A percentile compares a stretch with the other conserved stretches of the same genome.
These are phyloP conservation scores for Phanerochaete carnosa DNA, from an alignment of 768 basidiomycete genomes.

Conservation along the genomic window DNA sequence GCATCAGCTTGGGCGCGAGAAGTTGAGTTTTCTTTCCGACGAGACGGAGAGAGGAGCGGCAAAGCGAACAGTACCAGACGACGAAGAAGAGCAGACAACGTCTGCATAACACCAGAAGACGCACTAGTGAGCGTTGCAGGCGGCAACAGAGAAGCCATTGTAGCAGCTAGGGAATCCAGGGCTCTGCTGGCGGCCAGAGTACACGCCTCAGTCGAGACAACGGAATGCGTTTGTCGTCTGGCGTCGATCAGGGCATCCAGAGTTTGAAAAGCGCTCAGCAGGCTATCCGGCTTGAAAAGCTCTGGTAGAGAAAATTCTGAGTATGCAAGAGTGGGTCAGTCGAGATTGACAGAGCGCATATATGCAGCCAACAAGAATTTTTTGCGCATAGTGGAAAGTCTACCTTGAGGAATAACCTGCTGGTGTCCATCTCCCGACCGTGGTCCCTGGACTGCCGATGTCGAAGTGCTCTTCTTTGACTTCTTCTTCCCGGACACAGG, in stretches of 20 bases:
- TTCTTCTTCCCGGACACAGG: constrained; percentile 1
- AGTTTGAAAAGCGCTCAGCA: background rate
- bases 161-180: background rate
- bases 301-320: background rate
- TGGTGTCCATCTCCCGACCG: background rate
- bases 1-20: background rate
- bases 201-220: background rate
- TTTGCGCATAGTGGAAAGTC: background rate
- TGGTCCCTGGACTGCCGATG: background rate
- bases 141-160: background rate
- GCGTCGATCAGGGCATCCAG: constrained; percentile 2
- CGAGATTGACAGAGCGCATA: background rate
- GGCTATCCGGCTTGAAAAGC: background rate
- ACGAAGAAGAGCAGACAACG: background rate
- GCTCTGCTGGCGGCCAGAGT: background rate
- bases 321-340: background rate
- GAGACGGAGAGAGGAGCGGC: background rate
- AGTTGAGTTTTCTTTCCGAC: background rate
- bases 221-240: background rate
- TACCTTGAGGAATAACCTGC: background rate
- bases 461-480: background rate
- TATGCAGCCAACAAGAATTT: background rate
- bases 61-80: background rate
- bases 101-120: background rate
- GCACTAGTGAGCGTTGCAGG: background rate